Base-by-base conservation (phyloP, 2,329 filamentous ascomycete species). In the Phyllosticta ampelicida region DNA sequence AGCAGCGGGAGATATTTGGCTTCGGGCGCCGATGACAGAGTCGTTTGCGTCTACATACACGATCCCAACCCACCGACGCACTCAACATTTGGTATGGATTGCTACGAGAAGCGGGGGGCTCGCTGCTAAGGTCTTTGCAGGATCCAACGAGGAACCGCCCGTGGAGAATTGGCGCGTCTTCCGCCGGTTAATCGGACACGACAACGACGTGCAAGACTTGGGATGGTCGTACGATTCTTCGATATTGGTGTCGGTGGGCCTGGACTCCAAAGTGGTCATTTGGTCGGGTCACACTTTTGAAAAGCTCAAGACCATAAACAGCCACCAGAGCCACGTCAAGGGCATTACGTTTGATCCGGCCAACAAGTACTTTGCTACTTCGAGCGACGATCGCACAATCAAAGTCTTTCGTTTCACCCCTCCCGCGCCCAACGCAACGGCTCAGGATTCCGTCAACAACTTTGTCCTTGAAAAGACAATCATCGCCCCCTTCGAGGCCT, bases 251-350 rank as follows among this genome's bases (percentile, higher is more conserved):
- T 97, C 94, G 0, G 94, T 99, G 23, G 95, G 94, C 1, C 77
- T 99, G 64, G 94, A 99, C 74, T 97, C 94, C 50, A 99, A 99
- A 74, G 87, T 99, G 13, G 94, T 99, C 9, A 87, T 99, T 20
- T 99, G 94, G 94, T 97, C 92, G 1, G 95, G 94, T 0, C 87
- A 95, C 73, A 97, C 91, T 0, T 99, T 99, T 65, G 94, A 99
- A 75, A 97, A 95, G 75, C 80, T 99, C 64, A 97, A 97, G 80
- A 92, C 90, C 2, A 77, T 99, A 5, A 85, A 90, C 1, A 86
- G 91, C 60, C 94, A 99, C 73, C 90, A 95, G 71, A 96, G 90
- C 71, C 95, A 97, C 70, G 94, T 99, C 75, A 99, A 99, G 72
- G 94, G 95, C 62, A 95, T 99, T 66, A 96, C 92, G 0, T 99